Conservation (phyloP, 768 basidiomycete genomes). For the Fistulinella prunicolor region DNA sequence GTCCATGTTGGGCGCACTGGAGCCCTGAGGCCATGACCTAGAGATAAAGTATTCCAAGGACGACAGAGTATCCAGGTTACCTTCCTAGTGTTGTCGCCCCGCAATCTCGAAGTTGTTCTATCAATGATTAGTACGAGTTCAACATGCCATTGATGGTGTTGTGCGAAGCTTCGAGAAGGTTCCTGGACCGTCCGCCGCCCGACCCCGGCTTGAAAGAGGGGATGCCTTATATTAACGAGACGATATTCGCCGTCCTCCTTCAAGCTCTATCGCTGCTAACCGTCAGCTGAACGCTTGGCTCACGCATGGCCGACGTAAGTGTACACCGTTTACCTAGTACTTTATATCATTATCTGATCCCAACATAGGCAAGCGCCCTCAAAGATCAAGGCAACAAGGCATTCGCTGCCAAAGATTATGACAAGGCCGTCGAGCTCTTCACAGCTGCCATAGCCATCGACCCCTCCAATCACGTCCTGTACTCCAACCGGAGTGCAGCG, state of each 20-base stretch:
- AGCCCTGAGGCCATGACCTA: too few relatives aligned
- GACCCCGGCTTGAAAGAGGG: conserved; percentile 2
- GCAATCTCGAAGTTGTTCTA: too few relatives aligned
- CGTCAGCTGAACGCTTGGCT: too few relatives aligned
- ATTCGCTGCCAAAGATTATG: conserved; percentile 89
- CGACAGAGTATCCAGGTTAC: too few relatives aligned
- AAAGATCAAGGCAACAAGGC: conserved; percentile 97
- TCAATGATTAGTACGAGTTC: too few relatives aligned
- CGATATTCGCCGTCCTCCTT: too few relatives aligned
- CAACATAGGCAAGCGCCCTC: conserved; percentile 50
- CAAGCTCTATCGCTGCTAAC: too few relatives aligned
- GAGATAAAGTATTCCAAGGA: too few relatives aligned
- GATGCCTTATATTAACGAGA: conserved; percentile 22
- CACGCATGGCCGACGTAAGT: conserved; percentile 38
- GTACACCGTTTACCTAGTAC: background rate
- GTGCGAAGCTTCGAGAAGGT: conserved; percentile 33
- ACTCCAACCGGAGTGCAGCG: conserved; percentile 90
- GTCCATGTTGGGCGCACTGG: too few relatives aligned
- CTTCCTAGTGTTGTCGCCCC: too few relatives aligned
- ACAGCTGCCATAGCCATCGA: conserved; percentile 81
- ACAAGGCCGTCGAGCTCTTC: conserved; percentile 82
- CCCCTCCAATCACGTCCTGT: conserved; percentile 82
- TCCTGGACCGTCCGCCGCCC: conserved; percentile 16
- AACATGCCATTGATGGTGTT: too few relatives aligned
- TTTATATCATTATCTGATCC: conserved; percentile 19